Conservation (phyloP, 176 grass and related monocot genomes). For the Triticum turgidum region DNA sequence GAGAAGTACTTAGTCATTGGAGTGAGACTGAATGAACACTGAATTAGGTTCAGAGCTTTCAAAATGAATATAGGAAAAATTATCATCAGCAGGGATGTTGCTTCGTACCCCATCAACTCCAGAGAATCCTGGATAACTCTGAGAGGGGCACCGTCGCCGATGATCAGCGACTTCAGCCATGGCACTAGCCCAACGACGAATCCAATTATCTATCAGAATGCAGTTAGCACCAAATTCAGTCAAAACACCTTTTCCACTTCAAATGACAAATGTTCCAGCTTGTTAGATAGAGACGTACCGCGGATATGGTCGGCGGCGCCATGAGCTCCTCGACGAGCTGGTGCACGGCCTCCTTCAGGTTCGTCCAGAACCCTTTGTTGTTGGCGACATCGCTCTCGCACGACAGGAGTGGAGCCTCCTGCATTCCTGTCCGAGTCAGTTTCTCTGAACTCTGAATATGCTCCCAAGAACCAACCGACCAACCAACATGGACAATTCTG, state of each 20-base stretch:
- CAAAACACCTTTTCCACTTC: neutral
- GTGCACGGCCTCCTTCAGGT: slow-evolving; percentile 47
- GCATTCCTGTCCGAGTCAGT: slow-evolving; percentile 25
- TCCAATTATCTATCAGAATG: slow-evolving; percentile 53
- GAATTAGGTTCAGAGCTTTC: neutral
- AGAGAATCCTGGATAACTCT: slow-evolving; percentile 65
- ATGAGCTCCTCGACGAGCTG: slow-evolving; percentile 68
- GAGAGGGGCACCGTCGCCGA: slow-evolving; percentile 47
- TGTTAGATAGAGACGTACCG: slow-evolving; percentile 26
- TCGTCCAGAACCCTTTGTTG: slow-evolving; percentile 56
- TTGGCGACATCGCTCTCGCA: slow-evolving; percentile 27
- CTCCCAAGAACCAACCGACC: neutral
- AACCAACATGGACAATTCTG: neutral
- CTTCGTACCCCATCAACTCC: slow-evolving; percentile 63
- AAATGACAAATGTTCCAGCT: neutral
- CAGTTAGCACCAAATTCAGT: neutral
- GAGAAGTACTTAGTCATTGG: neutral
- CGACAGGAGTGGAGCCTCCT: slow-evolving; percentile 61
- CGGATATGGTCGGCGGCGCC: slow-evolving; percentile 74
- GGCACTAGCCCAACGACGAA: slow-evolving; percentile 67
- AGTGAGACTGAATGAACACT: neutral
- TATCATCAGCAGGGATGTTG: neutral
- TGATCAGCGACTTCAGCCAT: slow-evolving; percentile 64
- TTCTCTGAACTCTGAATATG: slow-evolving; percentile 16
- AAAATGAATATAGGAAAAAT: neutral